Base-by-base conservation (phyloP, 2,329 filamentous ascomycete genomes). In the Scedosporium dehoogii region DNA sequence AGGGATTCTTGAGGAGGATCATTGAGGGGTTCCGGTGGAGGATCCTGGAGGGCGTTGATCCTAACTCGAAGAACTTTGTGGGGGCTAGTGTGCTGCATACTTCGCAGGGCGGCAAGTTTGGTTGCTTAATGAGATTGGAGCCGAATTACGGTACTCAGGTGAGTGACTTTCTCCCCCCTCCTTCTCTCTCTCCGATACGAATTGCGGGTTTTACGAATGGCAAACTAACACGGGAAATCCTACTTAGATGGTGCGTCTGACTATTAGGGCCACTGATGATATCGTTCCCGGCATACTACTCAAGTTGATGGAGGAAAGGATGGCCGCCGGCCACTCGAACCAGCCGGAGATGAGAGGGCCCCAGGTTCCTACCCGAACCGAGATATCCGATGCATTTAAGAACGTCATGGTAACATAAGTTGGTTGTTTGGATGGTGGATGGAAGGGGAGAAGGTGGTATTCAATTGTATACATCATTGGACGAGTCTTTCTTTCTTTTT, bases 141-240 rank as follows among this genome's bases (percentile, higher is more conserved):
- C 94, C 94, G 65, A 99, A 99, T 77, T 93, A 92, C 71, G 83
- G 85, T 66, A 93, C 89, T 66, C 90, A 91, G 85, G 94, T 97
- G 82, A 78, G 87, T 76, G 55, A 21, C 46, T 10, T 33, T n/a
- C 3, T 14, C 41, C 44, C 53, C 46, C n/a, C 46, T 41, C 4
- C 12, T 48, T 6, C 9, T 25, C 44, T 14, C 29, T 42, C 12
- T 27, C 25, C 56, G 6, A 29, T 18, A 4, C 12, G 1, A 44
- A 27, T 3, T 7, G 29, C 12, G 18, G 2, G 6, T 14, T 59
- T n/a, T 42, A 6, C 21, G 7, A 33, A 25, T 38, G 10, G 10
- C 10, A 38, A 63, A 62, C 68, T 74, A 66, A 70, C 41, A 66
- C 64, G 68, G 29, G 9, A 12, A 41, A 29, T n/a, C 3, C 65